A percentile compares a stretch with the other conserved stretches of the same genome.
Evolutionary conservation across 2,329 filamentous ascomycete species (phyloP).

Genomic region (Fusarium siculi): DNA sequence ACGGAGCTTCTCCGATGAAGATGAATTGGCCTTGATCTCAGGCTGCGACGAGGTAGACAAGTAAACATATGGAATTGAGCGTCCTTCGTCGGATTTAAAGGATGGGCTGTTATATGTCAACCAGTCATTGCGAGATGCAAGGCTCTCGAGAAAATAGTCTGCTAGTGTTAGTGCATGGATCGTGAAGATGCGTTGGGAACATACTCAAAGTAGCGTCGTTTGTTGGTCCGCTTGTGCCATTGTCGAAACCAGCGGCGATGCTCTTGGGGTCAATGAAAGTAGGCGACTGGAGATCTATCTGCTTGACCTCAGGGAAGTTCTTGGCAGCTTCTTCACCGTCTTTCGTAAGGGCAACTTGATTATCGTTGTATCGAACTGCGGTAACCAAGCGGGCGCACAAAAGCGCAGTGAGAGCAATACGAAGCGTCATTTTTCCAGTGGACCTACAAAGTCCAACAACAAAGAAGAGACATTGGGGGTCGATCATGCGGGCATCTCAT

Average conservation of each 20-base stretch:
- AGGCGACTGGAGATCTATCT: conserved; percentile 41
- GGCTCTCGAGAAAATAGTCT: conserved; percentile 39
- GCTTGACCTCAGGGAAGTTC: conserved; percentile 37
- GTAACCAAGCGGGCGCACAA: conserved; percentile 30
- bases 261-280: conserved; percentile 39
- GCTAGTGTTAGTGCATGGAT: background rate
- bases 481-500: background rate
- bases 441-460: background rate
- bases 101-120: conserved; percentile 38
- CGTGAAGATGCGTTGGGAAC: rapidly evolving
- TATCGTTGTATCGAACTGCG: conserved; percentile 41
- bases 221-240: conserved; percentile 46
- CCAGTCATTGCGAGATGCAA: conserved; percentile 38
- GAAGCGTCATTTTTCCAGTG: conserved; percentile 9
- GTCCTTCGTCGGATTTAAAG: conserved; percentile 39
- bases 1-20: conserved; percentile 35
- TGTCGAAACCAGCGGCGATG: conserved; percentile 39
- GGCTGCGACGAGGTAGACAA: conserved; percentile 20
- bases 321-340: conserved; percentile 38
- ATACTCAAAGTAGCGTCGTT: conserved; percentile 27
- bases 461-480: no score
- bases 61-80: conserved; percentile 37
- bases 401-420: conserved; percentile 16
- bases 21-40: conserved; percentile 24
- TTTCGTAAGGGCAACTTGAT: conserved; percentile 38